Percentiles rank a stretch among this genome's conserved stretches.
These are phyloP conservation scores for Penicillium capsulatum DNA, from an alignment of 2,329 filamentous ascomycete species.

Conservation along the genomic window DNA sequence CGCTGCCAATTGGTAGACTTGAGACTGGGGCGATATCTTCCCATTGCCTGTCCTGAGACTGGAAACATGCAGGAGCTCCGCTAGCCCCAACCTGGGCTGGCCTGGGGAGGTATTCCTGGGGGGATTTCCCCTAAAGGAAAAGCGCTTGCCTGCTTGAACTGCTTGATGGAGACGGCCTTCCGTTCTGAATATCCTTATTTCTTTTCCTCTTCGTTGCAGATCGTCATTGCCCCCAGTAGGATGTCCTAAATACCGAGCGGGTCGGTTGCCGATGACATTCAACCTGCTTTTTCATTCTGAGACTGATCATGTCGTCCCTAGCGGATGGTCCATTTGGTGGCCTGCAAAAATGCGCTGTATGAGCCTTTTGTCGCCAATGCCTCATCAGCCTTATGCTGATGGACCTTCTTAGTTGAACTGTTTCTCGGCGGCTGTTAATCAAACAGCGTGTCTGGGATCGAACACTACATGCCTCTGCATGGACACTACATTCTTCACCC, in stretches of 20 bases:
- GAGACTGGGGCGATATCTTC: no score
- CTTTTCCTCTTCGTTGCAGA: no score
- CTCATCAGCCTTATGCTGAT: neutral
- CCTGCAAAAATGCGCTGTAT: constrained; percentile 3
- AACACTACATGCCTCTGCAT: constrained; percentile 5
- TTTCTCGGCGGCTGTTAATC: constrained; percentile 1
- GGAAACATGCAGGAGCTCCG: no score
- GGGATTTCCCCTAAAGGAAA: no score
- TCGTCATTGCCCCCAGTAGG: no score
- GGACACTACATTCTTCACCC: constrained; percentile 5
- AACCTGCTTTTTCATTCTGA: neutral
- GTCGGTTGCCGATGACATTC: neutral
- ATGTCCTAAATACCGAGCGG: neutral
- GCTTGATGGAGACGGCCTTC: no score
- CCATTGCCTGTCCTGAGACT: no score
- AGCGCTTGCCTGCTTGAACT: no score
- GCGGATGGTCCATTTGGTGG: constrained; percentile 1
- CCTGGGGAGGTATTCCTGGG: no score
- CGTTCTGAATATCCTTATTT: no score
- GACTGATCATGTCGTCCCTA: constrained; percentile 2
- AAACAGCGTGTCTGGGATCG: constrained; percentile 2
- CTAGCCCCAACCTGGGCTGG: no score
- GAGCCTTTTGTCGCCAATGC: neutral
- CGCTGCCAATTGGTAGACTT: no score
- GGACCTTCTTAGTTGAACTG: neutral